Conservation (phyloP, 495 filamentous ascomycete species). For the Hamigera avellanea region DNA sequence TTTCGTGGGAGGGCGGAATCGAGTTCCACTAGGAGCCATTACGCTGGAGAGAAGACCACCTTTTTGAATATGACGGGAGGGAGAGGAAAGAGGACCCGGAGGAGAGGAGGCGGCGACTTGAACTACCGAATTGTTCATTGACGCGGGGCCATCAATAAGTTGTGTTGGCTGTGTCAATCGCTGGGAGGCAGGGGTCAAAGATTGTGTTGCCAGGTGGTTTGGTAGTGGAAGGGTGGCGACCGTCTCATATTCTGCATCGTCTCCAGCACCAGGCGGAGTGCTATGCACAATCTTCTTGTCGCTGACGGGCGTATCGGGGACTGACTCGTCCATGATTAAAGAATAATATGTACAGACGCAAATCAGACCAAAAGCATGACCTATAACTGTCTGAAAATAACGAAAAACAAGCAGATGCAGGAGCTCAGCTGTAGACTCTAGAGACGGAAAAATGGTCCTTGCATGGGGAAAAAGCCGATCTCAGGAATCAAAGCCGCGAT, state of each 20-base stretch:
- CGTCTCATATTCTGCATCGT: constrained; percentile 41
- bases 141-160: constrained; percentile 24
- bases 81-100: constrained; percentile 38
- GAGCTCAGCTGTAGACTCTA: too few relatives aligned
- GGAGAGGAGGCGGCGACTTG: constrained; percentile 84
- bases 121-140: constrained; percentile 38
- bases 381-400: background rate
- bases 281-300: constrained; percentile 31
- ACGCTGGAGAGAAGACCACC: constrained; percentile 39
- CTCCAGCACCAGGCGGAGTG: constrained; percentile 14
- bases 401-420: too few relatives aligned
- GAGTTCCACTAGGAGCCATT: constrained; percentile 73
- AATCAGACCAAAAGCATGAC: constrained; percentile 1
- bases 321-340: constrained; percentile 26
- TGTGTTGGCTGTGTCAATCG: constrained; percentile 64
- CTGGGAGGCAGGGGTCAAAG: constrained; percentile 25
- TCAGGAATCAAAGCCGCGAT: too few relatives aligned
- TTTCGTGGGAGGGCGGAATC: constrained; percentile 45
- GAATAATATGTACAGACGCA: background rate
- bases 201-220: constrained; percentile 16
- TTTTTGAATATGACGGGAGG: constrained; percentile 19
- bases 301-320: constrained; percentile 37
- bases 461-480: too few relatives aligned
- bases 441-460: too few relatives aligned
- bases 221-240: constrained; percentile 46